Evolutionary conservation across 495 filamentous ascomycete genomes (phyloP).

Genomic region (Hapsidospora chrysogenum): DNA sequence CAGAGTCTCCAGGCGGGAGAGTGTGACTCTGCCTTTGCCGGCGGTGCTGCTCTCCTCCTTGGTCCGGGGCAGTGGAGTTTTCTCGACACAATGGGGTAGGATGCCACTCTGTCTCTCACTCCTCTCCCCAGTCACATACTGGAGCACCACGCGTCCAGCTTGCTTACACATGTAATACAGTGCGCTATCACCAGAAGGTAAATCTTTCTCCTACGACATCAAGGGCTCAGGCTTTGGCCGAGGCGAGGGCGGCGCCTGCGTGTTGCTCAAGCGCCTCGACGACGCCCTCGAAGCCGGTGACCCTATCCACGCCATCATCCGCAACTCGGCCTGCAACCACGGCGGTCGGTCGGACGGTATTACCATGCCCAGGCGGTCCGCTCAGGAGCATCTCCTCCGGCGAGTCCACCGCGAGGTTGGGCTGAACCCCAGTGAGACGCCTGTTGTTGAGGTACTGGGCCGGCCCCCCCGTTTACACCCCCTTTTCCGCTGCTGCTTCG

Average conservation of each 20-base stretch:
- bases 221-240: slow-evolving; percentile 44
- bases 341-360: slow-evolving; percentile 44
- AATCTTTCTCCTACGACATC: no score
- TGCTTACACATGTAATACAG: no score
- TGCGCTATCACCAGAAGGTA: no score
- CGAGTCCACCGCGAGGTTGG: slow-evolving; percentile 24
- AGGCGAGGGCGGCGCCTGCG: slow-evolving; percentile 41
- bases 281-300: slow-evolving; percentile 39
- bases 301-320: slow-evolving; percentile 45
- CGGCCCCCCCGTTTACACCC: no score
- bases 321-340: slow-evolving; percentile 39
- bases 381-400: slow-evolving; percentile 34
- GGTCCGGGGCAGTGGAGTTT: slow-evolving; percentile 3
- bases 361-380: slow-evolving; percentile 36
- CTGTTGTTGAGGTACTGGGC: slow-evolving; percentile 30
- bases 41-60: slow-evolving; percentile 13
- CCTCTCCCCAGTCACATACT: no score
- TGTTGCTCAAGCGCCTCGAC: slow-evolving; percentile 44
- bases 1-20: slow-evolving; percentile 25
- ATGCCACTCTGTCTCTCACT: no score
- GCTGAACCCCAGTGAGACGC: slow-evolving; percentile 21
- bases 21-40: slow-evolving; percentile 20
- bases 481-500: no score
- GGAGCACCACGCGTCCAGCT: no score
- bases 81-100: slow-evolving; percentile 11